Percentiles rank a stretch among this genome's conserved stretches.
Conservation (phyloP, 2,329 filamentous ascomycete species). For the Fusarium subglutinans region DNA sequence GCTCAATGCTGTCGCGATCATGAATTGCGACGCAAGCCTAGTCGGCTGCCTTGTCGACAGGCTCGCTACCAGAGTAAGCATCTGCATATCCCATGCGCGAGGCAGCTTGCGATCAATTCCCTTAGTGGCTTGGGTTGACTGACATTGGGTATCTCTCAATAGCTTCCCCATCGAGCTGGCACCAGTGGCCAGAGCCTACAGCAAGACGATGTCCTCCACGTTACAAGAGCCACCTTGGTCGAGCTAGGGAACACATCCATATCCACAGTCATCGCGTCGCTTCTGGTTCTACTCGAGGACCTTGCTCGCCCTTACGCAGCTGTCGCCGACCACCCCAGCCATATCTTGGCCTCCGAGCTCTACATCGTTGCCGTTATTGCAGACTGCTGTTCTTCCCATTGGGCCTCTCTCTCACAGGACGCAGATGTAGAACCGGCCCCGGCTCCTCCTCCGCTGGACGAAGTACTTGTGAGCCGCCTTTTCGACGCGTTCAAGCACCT, state of each 20-base stretch:
- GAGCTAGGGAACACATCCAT: conserved; percentile 66
- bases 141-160: conserved; percentile 53
- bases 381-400: conserved; percentile 72
- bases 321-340: conserved; percentile 63
- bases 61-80: conserved; percentile 67
- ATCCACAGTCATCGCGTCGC: conserved; percentile 63
- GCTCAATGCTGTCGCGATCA: conserved; percentile 46
- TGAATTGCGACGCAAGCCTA: conserved; percentile 68
- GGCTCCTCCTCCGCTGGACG: conserved; percentile 55
- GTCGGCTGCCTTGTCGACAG: conserved; percentile 71
- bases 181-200: conserved; percentile 64
- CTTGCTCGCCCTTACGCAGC: conserved; percentile 63
- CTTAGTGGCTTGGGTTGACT: conserved; percentile 9
- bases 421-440: conserved; percentile 28
- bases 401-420: conserved; percentile 56
- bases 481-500: conserved; percentile 66
- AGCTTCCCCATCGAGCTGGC: conserved; percentile 73
- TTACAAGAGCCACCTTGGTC: conserved; percentile 69
- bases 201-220: conserved; percentile 68
- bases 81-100: neutral
- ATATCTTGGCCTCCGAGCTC: conserved; percentile 71
- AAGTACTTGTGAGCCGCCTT: conserved; percentile 62
- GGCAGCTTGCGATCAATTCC: neutral
- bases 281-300: conserved; percentile 67
- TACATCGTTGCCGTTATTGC: conserved; percentile 71